Evolutionary conservation across 2,329 filamentous ascomycete genomes (phyloP), one percentile per base, ranked within the genome.

Genomic region (Ophiocordyceps polyrhachis-furcata): DNA sequence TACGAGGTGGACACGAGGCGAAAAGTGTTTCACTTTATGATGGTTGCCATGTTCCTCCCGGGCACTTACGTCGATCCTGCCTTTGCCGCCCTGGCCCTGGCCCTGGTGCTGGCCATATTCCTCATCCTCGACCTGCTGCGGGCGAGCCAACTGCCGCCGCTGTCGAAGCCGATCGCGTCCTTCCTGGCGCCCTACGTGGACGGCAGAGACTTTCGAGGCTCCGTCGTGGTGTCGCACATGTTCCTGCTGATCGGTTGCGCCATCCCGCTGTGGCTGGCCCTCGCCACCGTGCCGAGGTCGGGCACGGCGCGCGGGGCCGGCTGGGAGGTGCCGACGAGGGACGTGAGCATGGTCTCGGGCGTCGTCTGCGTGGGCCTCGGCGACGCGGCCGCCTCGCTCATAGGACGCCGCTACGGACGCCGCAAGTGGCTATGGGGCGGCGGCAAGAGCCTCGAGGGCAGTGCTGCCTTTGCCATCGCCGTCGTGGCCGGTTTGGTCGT

Each of bases 1-100:
- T 88, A 83, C 51, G 88, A 95, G 62, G 89, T 98, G 42, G 91
- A 98, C 62, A 98, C 91, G 1, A 76, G 91, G 43, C 79, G 91
- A 43, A 98, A 98, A 62, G 84, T 96, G 21, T 98, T 98, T 60
- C 91, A 98, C 61, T 93, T 93, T 52, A 94, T 89, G 73, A 96
- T 96, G 83, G 89, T 96, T 8, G 78, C 79, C 46, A 95, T 98
- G 85, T 80, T 98, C 46, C 70, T 96, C 2, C 88, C 91, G 0
- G 78, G 84, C 1, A 83, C 81, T 2, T 95, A 79, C 57, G 66
- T 96, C 50, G 91, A 98, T 59, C 89, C 91, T 1, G 71, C 80
- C 38, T 96, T 85, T 60, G 79, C 80, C 43, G 76, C 83, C 1
- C 68, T 98, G 13, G 85, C 87, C 0, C 69, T 96, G n/a, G 70